A percentile compares a stretch with the other conserved stretches of the same genome.
phyloP scores from a whole-genome alignment of 1,139 yeast species.

The Scheffersomyces titani region DNA sequence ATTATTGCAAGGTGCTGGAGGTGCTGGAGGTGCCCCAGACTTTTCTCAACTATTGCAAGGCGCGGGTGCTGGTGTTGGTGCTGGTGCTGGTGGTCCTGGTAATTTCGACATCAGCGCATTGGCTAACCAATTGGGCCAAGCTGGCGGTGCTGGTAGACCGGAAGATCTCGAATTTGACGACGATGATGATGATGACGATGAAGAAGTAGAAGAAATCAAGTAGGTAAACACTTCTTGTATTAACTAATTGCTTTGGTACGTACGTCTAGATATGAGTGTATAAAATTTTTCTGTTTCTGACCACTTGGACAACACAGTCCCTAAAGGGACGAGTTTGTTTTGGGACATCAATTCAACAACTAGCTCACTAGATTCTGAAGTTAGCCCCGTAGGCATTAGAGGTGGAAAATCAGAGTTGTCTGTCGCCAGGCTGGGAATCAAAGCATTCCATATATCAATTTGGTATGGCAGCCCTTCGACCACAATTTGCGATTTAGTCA shows the following conservation, averaged over 20 bases:
- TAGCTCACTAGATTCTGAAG: background rate
- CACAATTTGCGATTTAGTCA: background rate
- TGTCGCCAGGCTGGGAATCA: background rate
- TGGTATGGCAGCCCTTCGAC: background rate
- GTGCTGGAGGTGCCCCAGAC: conserved; percentile 33
- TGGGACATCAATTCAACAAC: background rate
- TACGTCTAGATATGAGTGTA: background rate
- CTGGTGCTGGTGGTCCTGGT: conserved; percentile 26
- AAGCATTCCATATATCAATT: background rate
- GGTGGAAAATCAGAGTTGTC: background rate
- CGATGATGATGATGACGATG: conserved; percentile 30
- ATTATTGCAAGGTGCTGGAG: conserved; percentile 23
- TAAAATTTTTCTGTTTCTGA: background rate
- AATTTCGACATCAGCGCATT: conserved; percentile 33
- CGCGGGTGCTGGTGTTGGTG: conserved; percentile 27
- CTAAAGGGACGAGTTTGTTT: background rate
- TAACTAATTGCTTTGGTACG: background rate
- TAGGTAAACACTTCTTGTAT: background rate
- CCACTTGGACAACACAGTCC: background rate
- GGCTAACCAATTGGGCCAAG: conserved; percentile 49
- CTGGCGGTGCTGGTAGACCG: conserved; percentile 29
- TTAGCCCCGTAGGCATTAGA: background rate
- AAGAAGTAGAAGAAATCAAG: background rate
- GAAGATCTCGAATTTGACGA: conserved; percentile 34
- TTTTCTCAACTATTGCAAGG: conserved; percentile 23